Evolutionary conservation across 306 rosid genomes (phyloP).

Genomic region (Corylus americana): DNA sequence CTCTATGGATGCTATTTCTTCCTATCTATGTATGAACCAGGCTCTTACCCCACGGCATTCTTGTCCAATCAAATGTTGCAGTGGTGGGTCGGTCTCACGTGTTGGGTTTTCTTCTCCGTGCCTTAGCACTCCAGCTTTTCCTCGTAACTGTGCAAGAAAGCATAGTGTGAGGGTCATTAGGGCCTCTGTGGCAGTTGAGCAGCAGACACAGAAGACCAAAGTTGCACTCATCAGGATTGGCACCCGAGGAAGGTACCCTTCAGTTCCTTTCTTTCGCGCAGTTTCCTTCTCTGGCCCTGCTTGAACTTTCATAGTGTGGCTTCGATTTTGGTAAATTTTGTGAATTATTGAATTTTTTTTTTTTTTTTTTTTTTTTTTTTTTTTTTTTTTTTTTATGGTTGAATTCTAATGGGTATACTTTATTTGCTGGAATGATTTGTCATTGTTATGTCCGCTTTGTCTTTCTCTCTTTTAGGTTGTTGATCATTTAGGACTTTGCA

Average conservation of each 20-base stretch:
- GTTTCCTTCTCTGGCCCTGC: background rate
- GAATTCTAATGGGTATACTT: background rate
- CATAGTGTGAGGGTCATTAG: slow-evolving; percentile 26
- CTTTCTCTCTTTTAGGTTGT: background rate
- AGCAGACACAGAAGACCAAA: slow-evolving; percentile 49
- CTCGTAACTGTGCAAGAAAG: slow-evolving; percentile 32
- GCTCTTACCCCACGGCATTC: slow-evolving; percentile 26
- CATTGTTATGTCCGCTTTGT: no score
- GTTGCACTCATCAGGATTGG: slow-evolving; percentile 76
- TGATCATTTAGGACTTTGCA: background rate
- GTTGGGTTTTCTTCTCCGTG: slow-evolving; percentile 44
- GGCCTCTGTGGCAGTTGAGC: slow-evolving; percentile 79
- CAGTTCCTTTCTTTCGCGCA: background rate
- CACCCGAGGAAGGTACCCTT: slow-evolving; percentile 83
- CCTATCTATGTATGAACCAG: slow-evolving; percentile 26
- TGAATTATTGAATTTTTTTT: background rate
- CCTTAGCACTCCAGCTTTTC: slow-evolving; percentile 37
- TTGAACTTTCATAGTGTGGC: background rate
- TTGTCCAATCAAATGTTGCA: slow-evolving; percentile 22
- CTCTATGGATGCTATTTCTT: slow-evolving; percentile 45
- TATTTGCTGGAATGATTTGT: background rate
- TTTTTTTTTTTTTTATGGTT: background rate
- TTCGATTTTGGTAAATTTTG: slow-evolving; percentile 5
- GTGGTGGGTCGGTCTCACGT: slow-evolving; percentile 37
- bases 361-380: no score